These are phyloP conservation scores for Aegilops bicornis DNA, from an alignment of 176 grass and related monocot species.

Conservation along the genomic window DNA sequence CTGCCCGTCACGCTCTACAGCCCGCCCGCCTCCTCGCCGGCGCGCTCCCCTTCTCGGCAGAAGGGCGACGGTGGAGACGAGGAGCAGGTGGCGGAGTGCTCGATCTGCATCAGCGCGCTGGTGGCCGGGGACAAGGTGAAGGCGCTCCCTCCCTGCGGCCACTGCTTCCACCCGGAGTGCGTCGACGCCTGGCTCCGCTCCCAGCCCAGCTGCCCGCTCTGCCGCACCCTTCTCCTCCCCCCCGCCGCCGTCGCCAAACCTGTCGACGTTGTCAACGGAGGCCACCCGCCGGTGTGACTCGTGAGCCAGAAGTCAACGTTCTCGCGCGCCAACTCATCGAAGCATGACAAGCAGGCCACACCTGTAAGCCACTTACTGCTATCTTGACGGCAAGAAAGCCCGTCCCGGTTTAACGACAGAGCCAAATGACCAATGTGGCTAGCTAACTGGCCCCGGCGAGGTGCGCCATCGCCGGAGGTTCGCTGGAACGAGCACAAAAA, in stretches of 20 bases:
- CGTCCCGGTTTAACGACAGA: neutral
- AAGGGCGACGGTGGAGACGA: neutral
- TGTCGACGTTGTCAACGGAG: neutral
- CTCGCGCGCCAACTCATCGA: neutral
- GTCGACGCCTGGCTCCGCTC: conserved; percentile 71
- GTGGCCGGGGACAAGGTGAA: conserved; percentile 77
- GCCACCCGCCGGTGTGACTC: conserved; percentile 34
- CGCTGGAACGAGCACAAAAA: too few relatives aligned
- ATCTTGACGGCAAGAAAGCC: neutral
- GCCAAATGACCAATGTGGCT: neutral
- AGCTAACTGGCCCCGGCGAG: neutral
- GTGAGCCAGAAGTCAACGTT: neutral
- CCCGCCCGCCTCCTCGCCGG: neutral
- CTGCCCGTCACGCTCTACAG: conserved; percentile 49
- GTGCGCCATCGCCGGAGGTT: neutral
- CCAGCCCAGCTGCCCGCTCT: conserved; percentile 76
- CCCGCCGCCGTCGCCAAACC: conserved; percentile 11
- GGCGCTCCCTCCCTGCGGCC: conserved; percentile 60
- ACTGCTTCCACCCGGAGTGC: conserved; percentile 86
- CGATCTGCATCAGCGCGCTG: conserved; percentile 70
- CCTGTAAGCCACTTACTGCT: neutral
- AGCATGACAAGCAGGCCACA: neutral
- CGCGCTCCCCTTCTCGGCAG: neutral
- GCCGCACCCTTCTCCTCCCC: conserved; percentile 46
- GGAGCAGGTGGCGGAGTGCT: conserved; percentile 46